Conservation (phyloP, 78 protist species). For the Dictyostelium firmibasis region DNA sequence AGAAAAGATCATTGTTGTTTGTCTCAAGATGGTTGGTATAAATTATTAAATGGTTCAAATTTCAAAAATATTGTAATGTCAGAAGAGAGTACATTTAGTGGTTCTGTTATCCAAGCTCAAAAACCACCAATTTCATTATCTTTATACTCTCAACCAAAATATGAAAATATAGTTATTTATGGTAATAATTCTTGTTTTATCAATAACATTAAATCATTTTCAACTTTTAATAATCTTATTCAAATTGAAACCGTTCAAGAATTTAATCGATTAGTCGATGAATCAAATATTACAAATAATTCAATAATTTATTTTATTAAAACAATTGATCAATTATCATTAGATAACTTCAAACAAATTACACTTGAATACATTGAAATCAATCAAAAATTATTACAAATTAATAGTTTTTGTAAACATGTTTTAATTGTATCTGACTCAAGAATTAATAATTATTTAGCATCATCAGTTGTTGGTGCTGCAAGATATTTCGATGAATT, state of each 20-base stretch:
- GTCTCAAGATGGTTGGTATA: background rate
- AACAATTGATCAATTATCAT: background rate
- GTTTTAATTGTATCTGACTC: background rate
- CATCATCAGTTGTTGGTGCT: background rate
- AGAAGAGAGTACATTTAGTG: background rate
- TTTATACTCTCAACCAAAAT: background rate
- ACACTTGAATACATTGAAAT: conserved; percentile 30
- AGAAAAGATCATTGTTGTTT: conserved; percentile 22
- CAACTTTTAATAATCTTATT: background rate
- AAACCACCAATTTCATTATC: background rate
- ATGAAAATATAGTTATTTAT: background rate
- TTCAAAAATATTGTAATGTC: background rate
- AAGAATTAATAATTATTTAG: background rate
- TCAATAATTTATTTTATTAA: background rate
- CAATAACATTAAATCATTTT: background rate
- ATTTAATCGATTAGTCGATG: background rate
- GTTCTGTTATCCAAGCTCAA: background rate
- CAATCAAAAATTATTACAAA: conserved; percentile 28
- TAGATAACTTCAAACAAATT: background rate
- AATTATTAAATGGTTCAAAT: background rate
- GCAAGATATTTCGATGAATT: background rate
- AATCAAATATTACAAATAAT: background rate
- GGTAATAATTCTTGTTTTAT: background rate
- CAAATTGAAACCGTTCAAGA: background rate
- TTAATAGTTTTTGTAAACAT: background rate